phyloP scores from a whole-genome alignment of 495 filamentous ascomycete species.

The Penicillium coffeae region DNA sequence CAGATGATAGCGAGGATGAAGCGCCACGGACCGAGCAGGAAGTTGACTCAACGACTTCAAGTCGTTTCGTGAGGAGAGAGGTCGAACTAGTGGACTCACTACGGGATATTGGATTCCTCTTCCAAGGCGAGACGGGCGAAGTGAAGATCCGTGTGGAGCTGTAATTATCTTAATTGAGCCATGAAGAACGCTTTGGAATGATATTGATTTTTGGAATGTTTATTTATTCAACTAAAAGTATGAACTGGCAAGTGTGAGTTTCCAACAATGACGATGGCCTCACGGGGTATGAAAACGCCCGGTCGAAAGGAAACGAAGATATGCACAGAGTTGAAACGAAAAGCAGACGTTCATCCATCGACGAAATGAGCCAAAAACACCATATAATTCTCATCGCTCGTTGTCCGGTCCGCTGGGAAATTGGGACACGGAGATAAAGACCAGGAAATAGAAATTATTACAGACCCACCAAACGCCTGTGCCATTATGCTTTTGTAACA shows the following conservation, averaged over 20 bases:
- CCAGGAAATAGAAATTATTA: neutral
- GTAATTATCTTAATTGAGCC: no score
- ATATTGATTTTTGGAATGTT: slow-evolving; percentile 1
- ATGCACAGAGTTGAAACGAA: slow-evolving; percentile 16
- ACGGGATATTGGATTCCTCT: slow-evolving; percentile 73
- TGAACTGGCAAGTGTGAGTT: slow-evolving; percentile 9
- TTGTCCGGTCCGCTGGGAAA: slow-evolving; percentile 14
- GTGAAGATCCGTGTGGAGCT: slow-evolving; percentile 66
- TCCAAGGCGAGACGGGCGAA: slow-evolving; percentile 59
- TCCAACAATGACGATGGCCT: slow-evolving; percentile 6
- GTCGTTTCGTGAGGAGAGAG: slow-evolving; percentile 65
- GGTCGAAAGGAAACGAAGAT: slow-evolving; percentile 9
- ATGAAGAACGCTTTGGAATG: neutral
- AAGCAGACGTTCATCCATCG: slow-evolving; percentile 3
- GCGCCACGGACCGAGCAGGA: slow-evolving; percentile 5
- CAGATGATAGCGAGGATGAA: slow-evolving; percentile 52
- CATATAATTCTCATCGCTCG: slow-evolving; percentile 20
- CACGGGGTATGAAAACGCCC: slow-evolving; percentile 21
- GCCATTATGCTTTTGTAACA: slow-evolving; percentile 20
- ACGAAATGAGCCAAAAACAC: slow-evolving; percentile 22
- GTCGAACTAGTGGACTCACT: slow-evolving; percentile 79
- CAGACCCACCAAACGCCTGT: neutral
- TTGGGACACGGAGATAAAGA: no score
- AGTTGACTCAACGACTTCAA: slow-evolving; percentile 13
- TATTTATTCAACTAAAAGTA: slow-evolving; percentile 8